phyloP scores from a whole-genome alignment of 805 yeast genomes.

The Candida vaughaniae region DNA sequence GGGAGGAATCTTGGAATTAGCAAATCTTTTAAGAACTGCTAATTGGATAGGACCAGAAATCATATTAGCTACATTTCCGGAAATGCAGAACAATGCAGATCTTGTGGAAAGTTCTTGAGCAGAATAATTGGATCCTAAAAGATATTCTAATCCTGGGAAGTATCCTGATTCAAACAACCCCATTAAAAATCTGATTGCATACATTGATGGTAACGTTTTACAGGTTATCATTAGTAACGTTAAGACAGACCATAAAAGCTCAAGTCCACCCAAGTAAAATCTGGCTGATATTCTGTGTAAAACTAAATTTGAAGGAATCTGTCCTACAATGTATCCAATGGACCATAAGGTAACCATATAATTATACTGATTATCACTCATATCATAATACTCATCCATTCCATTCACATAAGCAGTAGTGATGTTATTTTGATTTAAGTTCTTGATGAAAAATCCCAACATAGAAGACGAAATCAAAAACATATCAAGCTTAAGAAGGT shows the following conservation, averaged over 20 bases:
- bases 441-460: slow-evolving; percentile 50
- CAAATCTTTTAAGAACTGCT: slow-evolving; percentile 23
- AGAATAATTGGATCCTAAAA: slow-evolving; percentile 32
- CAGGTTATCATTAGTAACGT: slow-evolving; percentile 27
- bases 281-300: slow-evolving; percentile 36
- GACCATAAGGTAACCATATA: slow-evolving; percentile 45
- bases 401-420: slow-evolving; percentile 49
- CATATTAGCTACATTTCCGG: slow-evolving; percentile 26
- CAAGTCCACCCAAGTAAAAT: slow-evolving; percentile 35
- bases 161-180: slow-evolving; percentile 50
- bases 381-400: slow-evolving; percentile 41
- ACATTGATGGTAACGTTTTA: slow-evolving; percentile 21
- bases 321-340: slow-evolving; percentile 52
- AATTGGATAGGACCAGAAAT: slow-evolving; percentile 35
- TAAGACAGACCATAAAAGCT: slow-evolving; percentile 30
- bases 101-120: slow-evolving; percentile 26
- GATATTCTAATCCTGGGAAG: slow-evolving; percentile 60
- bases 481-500: slow-evolving; percentile 37
- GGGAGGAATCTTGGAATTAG: slow-evolving; percentile 20
- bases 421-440: slow-evolving; percentile 41
- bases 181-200: slow-evolving; percentile 33
- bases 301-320: slow-evolving; percentile 45
- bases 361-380: slow-evolving; percentile 45
- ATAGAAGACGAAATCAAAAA: slow-evolving; percentile 55
- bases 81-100: slow-evolving; percentile 29